Percentiles rank a stretch among this genome's conserved stretches.
phyloP scores from a whole-genome alignment of 2,329 filamentous ascomycete genomes.

The Aphanoascus verrucosus region DNA sequence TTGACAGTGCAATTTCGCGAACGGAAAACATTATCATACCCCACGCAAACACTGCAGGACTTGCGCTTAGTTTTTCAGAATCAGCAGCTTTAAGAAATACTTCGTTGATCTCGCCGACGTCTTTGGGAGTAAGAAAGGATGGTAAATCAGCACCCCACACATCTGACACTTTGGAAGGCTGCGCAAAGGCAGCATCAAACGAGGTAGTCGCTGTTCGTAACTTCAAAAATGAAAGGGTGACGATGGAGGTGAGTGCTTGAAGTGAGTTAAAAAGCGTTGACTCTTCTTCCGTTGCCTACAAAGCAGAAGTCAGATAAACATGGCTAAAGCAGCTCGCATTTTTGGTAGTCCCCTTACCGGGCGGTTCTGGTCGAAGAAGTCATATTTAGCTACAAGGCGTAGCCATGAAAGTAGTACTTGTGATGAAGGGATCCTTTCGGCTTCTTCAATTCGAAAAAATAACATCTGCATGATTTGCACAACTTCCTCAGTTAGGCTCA shows the following conservation, averaged over 20 bases:
- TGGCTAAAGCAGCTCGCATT: background rate
- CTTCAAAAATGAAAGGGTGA: slow-evolving; percentile 64
- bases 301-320: slow-evolving; percentile 16
- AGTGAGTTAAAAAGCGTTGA: slow-evolving; percentile 42
- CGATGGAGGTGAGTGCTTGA: slow-evolving; percentile 57
- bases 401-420: slow-evolving; percentile 61
- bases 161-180: slow-evolving; percentile 19
- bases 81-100: slow-evolving; percentile 54
- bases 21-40: slow-evolving; percentile 62
- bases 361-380: slow-evolving; percentile 57
- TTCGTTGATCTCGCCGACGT: slow-evolving; percentile 62
- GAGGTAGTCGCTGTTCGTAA: slow-evolving; percentile 50
- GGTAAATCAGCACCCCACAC: slow-evolving; percentile 30
- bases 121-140: slow-evolving; percentile 59
- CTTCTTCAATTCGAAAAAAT: slow-evolving; percentile 57
- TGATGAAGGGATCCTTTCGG: slow-evolving; percentile 47
- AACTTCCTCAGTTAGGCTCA: slow-evolving; percentile 56
- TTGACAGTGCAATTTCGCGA: slow-evolving; percentile 50
- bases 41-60: slow-evolving; percentile 72
- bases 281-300: slow-evolving; percentile 33
- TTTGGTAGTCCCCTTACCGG: slow-evolving; percentile 36
- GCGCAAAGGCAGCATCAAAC: slow-evolving; percentile 24
- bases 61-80: slow-evolving; percentile 50
- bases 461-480: slow-evolving; percentile 63
- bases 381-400: slow-evolving; percentile 54